Evolutionary conservation across 1,284 basidiomycete genomes (phyloP), one percentile per base, ranked within the genome.

Genomic region (Kwoniella shivajii): DNA sequence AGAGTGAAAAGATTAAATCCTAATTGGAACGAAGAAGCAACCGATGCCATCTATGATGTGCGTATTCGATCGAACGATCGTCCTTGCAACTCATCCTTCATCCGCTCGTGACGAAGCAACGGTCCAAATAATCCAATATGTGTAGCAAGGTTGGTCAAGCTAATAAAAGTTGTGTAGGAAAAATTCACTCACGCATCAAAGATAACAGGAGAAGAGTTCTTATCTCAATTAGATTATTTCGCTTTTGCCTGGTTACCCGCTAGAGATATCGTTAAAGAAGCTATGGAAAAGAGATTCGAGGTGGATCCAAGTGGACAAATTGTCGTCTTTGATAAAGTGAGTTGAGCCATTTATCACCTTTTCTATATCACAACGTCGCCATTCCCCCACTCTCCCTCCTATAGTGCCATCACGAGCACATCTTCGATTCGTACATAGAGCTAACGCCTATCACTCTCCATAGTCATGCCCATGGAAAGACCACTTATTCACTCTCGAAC

Each of bases 181-280:
- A 84, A 80, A 64, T 99, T 99, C 76, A 79, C 82, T 52, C 84
- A 85, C 66, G 95, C 95, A 2, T 95, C 91, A 4, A 78, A 80
- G 37, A 78, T 98, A 49, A 87, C 93, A 0, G 95, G 96, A 1
- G 81, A 83, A 59, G 96, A 99, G 78, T 97, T 99, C 74, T 76
- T 91, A 29, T 83, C 82, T 10, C 84, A 88, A 54, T 79, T 99
- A 27, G 84, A 88, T 70, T 93, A 92, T 78, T 90, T 92, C 67
- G 84, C 85, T 54, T 84, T 89, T 43, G 87, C 91, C 7, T 99
- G 95, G 95, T 80, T 98, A 38, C 94, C 95, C 34, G 96, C 92
- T 4, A 83, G 93, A 45, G 87, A 90, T 68, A 80, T 96, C 34
- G 89, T 99, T 46, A 74, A 85, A 31, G 79, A 80, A 4, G 88